These are phyloP conservation scores for Suillus subalutaceus DNA, from an alignment of 768 basidiomycete genomes.

Conservation along the genomic window DNA sequence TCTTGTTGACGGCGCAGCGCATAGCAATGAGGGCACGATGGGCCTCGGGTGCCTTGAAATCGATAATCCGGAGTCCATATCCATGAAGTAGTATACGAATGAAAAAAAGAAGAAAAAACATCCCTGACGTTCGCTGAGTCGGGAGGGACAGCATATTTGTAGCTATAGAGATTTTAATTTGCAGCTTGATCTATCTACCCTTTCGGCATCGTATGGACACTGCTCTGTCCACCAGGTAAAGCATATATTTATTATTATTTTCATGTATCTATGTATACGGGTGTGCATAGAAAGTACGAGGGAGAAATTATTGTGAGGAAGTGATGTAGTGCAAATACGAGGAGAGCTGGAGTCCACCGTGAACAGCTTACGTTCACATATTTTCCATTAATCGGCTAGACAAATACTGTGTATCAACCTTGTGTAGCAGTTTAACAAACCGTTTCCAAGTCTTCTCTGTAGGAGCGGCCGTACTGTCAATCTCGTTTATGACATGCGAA, in stretches of 20 bases:
- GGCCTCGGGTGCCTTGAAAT: too few relatives aligned
- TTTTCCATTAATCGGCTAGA: background rate
- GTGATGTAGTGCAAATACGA: background rate
- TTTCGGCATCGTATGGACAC: background rate
- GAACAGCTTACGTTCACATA: background rate
- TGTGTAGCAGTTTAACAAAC: constrained; percentile 51
- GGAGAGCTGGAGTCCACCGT: background rate
- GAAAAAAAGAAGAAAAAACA: too few relatives aligned
- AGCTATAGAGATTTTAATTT: background rate
- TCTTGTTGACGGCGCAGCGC: too few relatives aligned
- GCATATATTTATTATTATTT: background rate
- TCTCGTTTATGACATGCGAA: constrained; percentile 49
- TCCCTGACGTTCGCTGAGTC: too few relatives aligned
- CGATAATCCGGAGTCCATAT: too few relatives aligned
- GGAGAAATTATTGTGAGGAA: background rate
- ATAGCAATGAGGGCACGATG: too few relatives aligned
- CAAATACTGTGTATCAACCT: constrained; percentile 41
- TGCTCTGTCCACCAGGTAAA: background rate
- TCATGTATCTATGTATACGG: background rate
- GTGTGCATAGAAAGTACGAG: background rate
- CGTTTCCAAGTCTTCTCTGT: constrained; percentile 49
- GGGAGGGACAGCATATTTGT: background rate
- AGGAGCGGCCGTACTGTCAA: constrained; percentile 48
- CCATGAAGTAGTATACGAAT: too few relatives aligned
- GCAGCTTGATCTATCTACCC: background rate